Conservation (phyloP, 1,139 yeast species). For the Pichia sp. region DNA sequence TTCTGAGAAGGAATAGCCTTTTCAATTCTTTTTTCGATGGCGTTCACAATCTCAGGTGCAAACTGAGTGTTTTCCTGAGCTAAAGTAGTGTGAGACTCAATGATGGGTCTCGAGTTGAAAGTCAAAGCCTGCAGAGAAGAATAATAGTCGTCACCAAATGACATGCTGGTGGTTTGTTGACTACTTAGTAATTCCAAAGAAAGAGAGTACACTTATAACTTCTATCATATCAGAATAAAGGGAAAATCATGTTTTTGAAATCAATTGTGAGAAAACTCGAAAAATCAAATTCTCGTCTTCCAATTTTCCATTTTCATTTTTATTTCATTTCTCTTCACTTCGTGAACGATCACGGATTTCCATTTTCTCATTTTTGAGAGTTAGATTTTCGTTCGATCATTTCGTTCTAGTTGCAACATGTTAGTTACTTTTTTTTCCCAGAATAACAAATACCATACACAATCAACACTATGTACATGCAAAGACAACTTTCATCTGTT, state of each 20-base stretch:
- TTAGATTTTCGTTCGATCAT: background rate
- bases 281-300: no score
- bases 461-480: constrained; percentile 8
- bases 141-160: constrained; percentile 55
- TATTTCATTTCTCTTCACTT: background rate
- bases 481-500: constrained; percentile 5
- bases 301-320: no score
- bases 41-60: constrained; percentile 72
- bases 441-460: background rate
- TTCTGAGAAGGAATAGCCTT: constrained; percentile 77
- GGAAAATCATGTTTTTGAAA: no score
- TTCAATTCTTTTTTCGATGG: constrained; percentile 58
- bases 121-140: constrained; percentile 70
- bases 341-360: background rate
- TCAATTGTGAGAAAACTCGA: no score
- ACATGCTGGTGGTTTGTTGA: background rate
- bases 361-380: no score
- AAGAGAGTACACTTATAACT: no score
- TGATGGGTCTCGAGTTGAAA: constrained; percentile 84
- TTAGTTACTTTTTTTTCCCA: background rate
- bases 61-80: constrained; percentile 77
- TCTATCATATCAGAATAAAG: no score
- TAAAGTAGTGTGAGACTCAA: constrained; percentile 74
- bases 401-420: background rate
- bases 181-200: background rate